phyloP scores from a whole-genome alignment of 1,139 yeast species.

The Wickerhamiella infanticola region DNA sequence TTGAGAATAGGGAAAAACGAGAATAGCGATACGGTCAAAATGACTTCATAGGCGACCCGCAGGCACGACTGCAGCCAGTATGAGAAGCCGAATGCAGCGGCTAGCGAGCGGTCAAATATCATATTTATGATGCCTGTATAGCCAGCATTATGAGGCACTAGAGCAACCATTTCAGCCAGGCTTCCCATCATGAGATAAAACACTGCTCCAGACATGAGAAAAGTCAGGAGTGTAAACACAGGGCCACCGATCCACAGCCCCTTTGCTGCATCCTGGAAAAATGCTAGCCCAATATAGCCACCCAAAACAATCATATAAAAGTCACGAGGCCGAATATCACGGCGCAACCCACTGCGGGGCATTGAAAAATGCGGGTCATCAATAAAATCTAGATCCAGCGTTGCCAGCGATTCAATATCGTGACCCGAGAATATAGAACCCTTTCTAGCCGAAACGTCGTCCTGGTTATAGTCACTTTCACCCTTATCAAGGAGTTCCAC shows the following conservation, averaged over 20 bases:
- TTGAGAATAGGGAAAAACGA: slow-evolving; percentile 44
- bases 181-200: slow-evolving; percentile 58
- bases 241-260: slow-evolving; percentile 73
- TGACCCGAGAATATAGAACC: slow-evolving; percentile 8
- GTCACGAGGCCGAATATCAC: slow-evolving; percentile 6
- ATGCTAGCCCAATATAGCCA: slow-evolving; percentile 74
- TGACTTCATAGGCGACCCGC: slow-evolving; percentile 66
- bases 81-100: slow-evolving; percentile 65
- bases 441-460: not conserved
- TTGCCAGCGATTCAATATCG: slow-evolving; percentile 16
- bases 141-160: slow-evolving; percentile 70
- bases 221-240: slow-evolving; percentile 62
- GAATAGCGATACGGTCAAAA: slow-evolving; percentile 63
- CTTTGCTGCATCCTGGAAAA: slow-evolving; percentile 62
- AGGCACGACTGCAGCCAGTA: slow-evolving; percentile 63
- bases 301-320: slow-evolving; percentile 30
- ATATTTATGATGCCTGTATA: slow-evolving; percentile 44
- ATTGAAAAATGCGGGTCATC: slow-evolving; percentile 18
- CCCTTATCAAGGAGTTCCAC: not conserved
- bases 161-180: slow-evolving; percentile 76
- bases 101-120: slow-evolving; percentile 75
- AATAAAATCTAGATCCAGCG: slow-evolving; percentile 13
- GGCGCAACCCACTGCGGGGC: slow-evolving; percentile 5
- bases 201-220: slow-evolving; percentile 46
- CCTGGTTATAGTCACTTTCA: not conserved